Base-by-base conservation (phyloP, 352 stramenopile genomes). In the Halophytophthora batemanensis region DNA sequence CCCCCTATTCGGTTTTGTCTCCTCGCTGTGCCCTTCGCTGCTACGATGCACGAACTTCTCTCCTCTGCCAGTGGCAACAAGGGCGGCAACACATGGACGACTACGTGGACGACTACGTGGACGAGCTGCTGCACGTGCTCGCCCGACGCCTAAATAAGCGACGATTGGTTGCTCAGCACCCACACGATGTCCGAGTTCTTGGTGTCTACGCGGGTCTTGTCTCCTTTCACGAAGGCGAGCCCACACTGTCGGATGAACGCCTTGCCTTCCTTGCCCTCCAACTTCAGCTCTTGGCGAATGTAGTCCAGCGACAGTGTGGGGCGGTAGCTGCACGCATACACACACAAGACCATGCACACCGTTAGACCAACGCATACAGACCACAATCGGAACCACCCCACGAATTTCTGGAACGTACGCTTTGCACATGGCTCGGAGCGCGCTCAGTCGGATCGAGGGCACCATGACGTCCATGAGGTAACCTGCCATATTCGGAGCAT, bases 401-500 rank as follows among this genome's bases (percentile, higher is more conserved):
- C n/a, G n/a, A n/a, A n/a, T n/a, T 15, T 35, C 47, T 12, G n/a
- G 1, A 53, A 84, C 77, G 40, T 88, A 94, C 77, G 81, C 80
- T 84, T 92, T 95, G 69, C 85, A 95, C 51, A 95, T 95, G 39
- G 76, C 76, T 61, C 82, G 83, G 52, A 95, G 79, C 10, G 85
- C 82, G 38, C 71, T 73, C 22, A 95, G 68, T 55, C 85, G 85
- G 45, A 95, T 89, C 40, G 84, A 75, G 34, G 80, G 59, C 44
- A 92, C 78, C 74, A 93, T 90, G 3, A 80, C 68, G 59, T 96
- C 84, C 86, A 96, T 96, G 23, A 96, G 55, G 57, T 92, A 96
- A 67, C 82, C 83, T 72, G 82, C 76, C 86, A 96, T 96, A 64
- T 96, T 96, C 25, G 83, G 86, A 63, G 83, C 77, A 75, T 77